Percentiles rank a stretch among this genome's conserved stretches.
Conservation (phyloP, 2,329 filamentous ascomycete species). For the Neurospora crassa region DNA sequence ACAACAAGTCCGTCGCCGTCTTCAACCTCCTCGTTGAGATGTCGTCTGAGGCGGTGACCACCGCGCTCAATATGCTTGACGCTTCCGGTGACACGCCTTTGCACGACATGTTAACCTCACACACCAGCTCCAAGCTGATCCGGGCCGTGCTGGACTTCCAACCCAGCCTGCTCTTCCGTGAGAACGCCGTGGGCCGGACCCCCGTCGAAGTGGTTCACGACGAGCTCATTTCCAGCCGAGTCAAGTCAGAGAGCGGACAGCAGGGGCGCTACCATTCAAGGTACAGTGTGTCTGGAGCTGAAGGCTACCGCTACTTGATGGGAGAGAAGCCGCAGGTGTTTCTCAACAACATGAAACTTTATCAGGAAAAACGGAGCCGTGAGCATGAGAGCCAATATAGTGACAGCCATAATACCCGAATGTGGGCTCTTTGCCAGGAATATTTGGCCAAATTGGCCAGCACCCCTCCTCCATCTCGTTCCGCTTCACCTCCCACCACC, state of each 20-base stretch:
- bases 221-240: slow-evolving; percentile 28
- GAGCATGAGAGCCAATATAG: slow-evolving; percentile 7
- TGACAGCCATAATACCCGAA: slow-evolving; percentile 9
- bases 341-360: slow-evolving; percentile 15
- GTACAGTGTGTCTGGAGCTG: neutral
- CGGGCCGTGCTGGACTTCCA: slow-evolving; percentile 42
- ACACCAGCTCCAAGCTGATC: slow-evolving; percentile 21
- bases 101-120: slow-evolving; percentile 39
- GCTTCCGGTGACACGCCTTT: slow-evolving; percentile 56
- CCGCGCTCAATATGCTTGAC: slow-evolving; percentile 49
- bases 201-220: slow-evolving; percentile 59
- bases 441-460: neutral
- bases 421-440: slow-evolving; percentile 3
- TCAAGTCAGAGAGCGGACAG: neutral
- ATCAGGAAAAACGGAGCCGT: slow-evolving; percentile 1
- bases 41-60: slow-evolving; percentile 39
- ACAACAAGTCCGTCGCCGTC: slow-evolving; percentile 28
- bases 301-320: neutral
- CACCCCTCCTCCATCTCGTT: neutral
- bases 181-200: slow-evolving; percentile 69
- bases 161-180: slow-evolving; percentile 53
- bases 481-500: neutral
- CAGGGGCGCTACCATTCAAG: neutral
- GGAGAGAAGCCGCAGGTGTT: neutral
- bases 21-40: slow-evolving; percentile 39